phyloP scores from a whole-genome alignment of 83 land plant genomes.

The Larix sibirica region DNA sequence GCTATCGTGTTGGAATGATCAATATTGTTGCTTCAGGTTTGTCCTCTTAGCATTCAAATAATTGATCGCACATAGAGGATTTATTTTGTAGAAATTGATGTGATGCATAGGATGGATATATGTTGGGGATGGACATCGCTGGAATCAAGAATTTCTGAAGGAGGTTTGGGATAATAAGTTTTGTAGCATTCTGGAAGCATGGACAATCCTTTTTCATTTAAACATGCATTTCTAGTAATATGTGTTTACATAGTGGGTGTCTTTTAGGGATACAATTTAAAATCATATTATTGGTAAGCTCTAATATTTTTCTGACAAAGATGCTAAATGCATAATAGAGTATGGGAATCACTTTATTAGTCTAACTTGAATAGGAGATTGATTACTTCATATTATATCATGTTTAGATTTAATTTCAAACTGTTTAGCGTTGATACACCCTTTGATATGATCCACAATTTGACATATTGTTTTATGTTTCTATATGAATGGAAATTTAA shows the following conservation, averaged over 20 bases:
- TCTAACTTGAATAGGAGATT: too few species aligned
- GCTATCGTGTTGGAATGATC: slow-evolving; percentile 17
- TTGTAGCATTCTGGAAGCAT: not conserved
- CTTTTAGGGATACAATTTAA: not conserved
- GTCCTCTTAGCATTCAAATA: not conserved
- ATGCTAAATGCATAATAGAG: not conserved
- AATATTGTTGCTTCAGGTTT: slow-evolving; percentile 10
- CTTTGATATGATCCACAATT: not conserved
- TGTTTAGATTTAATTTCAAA: too few species aligned
- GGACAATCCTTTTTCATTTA: too few species aligned
- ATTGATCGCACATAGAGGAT: not conserved
- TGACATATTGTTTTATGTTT: not conserved
- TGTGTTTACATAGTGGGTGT: not conserved
- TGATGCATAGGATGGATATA: not conserved
- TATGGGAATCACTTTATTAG: not conserved
- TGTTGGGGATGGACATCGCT: not conserved
- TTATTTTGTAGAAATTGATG: not conserved
- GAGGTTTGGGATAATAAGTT: not conserved
- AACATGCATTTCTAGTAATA: too few species aligned
- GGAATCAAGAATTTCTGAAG: not conserved
- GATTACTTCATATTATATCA: too few species aligned
- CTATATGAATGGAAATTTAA: not conserved
- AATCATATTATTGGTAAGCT: not conserved
- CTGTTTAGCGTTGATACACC: not conserved
- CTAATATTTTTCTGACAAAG: not conserved